A percentile compares a stretch with the other conserved stretches of the same genome.
Evolutionary conservation across 208 protist genomes (phyloP).

Genomic region (Angomonas ambiguus): DNA sequence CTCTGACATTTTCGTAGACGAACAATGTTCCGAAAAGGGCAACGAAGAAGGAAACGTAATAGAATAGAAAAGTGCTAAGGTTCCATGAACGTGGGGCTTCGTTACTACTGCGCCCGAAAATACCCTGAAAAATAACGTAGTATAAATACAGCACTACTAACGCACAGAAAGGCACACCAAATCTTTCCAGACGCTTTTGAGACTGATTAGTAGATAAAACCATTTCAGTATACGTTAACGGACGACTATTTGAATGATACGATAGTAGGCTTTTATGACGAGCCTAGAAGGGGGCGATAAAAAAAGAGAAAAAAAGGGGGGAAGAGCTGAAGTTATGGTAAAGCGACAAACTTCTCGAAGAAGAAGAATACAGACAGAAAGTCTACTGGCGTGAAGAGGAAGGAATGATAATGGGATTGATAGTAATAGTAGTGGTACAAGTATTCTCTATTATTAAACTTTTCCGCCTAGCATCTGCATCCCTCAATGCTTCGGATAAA

Average conservation of each 20-base stretch:
- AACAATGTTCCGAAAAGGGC: slow-evolving; percentile 16
- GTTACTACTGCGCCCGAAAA: too few species aligned
- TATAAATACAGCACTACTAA: slow-evolving; percentile 5
- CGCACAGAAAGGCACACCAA: neutral
- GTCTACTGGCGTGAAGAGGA: too few species aligned
- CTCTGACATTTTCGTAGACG: slow-evolving; percentile 37
- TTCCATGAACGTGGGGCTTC: neutral
- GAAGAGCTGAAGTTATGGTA: too few species aligned
- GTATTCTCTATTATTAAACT: neutral
- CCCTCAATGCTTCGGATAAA: neutral
- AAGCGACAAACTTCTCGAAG: too few species aligned
- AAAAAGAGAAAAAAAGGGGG: too few species aligned
- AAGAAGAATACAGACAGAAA: too few species aligned
- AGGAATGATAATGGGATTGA: neutral
- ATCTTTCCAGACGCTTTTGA: neutral
- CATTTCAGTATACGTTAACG: neutral
- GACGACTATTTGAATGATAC: too few species aligned
- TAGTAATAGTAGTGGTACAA: slow-evolving; percentile 6
- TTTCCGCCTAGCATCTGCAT: neutral
- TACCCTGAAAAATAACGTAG: slow-evolving; percentile 4
- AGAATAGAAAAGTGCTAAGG: neutral
- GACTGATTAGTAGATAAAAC: neutral
- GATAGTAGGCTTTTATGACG: too few species aligned
- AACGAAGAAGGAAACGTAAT: neutral
- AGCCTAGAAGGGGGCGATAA: too few species aligned